A percentile compares a stretch with the other conserved stretches of the same genome.
phyloP scores from a whole-genome alignment of 805 yeast genomes.

The Ogataea siamensis region DNA sequence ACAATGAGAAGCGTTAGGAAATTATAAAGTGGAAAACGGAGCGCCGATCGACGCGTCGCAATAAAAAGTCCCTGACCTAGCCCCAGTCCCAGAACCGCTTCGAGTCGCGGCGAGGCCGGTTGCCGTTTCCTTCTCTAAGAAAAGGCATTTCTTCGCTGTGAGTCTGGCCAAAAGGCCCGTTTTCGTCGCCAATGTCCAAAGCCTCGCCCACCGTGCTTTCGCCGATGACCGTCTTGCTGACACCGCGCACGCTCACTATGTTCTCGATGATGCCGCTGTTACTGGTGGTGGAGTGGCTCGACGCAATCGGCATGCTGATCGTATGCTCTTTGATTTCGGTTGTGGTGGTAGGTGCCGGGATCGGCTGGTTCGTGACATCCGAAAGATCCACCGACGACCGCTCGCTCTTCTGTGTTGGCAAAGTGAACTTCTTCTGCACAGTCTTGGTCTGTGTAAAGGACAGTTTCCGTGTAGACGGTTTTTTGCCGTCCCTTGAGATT shows the following conservation, averaged over 20 bases:
- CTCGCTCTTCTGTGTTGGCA: conserved; percentile 18
- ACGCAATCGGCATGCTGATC: conserved; percentile 9
- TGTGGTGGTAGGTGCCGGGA: background rate
- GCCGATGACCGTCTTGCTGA: conserved; percentile 81
- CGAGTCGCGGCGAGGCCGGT: conserved; percentile 21
- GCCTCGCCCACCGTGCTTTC: conserved; percentile 44
- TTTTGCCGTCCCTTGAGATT: conserved; percentile 13
- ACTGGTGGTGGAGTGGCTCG: conserved; percentile 18
- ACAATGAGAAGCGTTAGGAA: conserved; percentile 1
- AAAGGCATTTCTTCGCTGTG: conserved; percentile 11
- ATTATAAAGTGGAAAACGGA: background rate
- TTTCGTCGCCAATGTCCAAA: conserved; percentile 14
- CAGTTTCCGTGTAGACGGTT: conserved; percentile 1
- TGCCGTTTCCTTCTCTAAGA: conserved; percentile 4
- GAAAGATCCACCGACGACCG: conserved; percentile 27
- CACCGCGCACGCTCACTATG: conserved; percentile 80
- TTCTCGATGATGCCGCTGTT: conserved; percentile 76
- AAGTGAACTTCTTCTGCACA: conserved; percentile 18
- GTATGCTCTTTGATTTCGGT: conserved; percentile 6
- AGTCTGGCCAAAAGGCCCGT: conserved; percentile 9
- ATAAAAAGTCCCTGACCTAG: too few relatives aligned
- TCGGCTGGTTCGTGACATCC: conserved; percentile 15
- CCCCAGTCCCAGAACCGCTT: conserved; percentile 28
- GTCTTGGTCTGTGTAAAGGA: conserved; percentile 4
- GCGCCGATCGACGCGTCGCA: conserved; percentile 11